These are phyloP conservation scores for Fraxinus sp. DNA, from an alignment of 305 asterid species.

Conservation along the genomic window DNA sequence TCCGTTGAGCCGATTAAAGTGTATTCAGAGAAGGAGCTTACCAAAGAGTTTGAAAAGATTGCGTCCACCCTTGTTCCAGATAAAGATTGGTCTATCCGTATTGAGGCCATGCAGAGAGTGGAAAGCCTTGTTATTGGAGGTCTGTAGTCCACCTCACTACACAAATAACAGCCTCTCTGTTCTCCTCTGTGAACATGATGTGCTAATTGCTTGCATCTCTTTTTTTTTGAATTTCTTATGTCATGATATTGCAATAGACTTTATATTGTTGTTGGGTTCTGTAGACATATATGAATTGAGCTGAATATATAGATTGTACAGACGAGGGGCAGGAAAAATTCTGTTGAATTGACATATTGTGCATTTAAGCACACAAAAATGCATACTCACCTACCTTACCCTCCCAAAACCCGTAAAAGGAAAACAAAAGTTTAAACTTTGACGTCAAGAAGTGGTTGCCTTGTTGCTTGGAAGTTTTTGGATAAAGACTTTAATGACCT, in stretches of 20 bases:
- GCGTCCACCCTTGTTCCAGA: slow-evolving; percentile 91
- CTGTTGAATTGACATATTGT: background rate
- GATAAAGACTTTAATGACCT: background rate
- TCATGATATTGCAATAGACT: background rate
- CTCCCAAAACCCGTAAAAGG: background rate
- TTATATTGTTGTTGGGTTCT: background rate
- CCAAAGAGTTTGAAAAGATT: slow-evolving; percentile 93
- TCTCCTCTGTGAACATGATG: background rate
- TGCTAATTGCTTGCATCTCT: background rate
- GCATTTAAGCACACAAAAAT: slow-evolving; percentile 1
- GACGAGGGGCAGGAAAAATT: background rate
- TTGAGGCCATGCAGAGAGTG: slow-evolving; percentile 94
- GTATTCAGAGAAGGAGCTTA: slow-evolving; percentile 91
- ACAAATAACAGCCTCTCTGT: background rate
- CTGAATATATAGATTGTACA: background rate
- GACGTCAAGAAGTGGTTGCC: background rate
- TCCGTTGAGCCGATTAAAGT: slow-evolving; percentile 93
- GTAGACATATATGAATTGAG: background rate
- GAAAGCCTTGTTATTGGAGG: slow-evolving; percentile 97
- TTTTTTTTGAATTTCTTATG: background rate
- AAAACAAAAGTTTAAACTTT: background rate
- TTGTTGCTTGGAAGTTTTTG: slow-evolving; percentile 1
- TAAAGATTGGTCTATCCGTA: slow-evolving; percentile 96
- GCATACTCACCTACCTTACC: background rate
- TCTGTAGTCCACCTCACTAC: slow-evolving; percentile 28